Evolutionary conservation across 257 asterid genomes (phyloP).

Genomic region (Marsdenia floribunda): DNA sequence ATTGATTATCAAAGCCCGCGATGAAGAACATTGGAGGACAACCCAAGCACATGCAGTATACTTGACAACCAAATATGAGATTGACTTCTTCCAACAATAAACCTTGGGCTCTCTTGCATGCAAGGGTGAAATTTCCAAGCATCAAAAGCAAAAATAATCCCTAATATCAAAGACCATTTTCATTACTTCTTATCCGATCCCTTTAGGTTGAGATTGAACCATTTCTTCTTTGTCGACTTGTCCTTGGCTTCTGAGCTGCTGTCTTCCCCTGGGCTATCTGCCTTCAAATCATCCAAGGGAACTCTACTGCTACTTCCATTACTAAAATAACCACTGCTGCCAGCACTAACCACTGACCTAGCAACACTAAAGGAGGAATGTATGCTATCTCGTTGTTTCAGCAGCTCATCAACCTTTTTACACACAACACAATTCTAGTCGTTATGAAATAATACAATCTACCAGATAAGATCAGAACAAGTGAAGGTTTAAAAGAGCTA

Average conservation of each 20-base stretch:
- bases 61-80: constrained; percentile 22
- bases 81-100: constrained; percentile 20
- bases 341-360: constrained; percentile 41
- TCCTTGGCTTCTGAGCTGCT: constrained; percentile 91
- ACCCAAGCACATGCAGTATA: constrained; percentile 14
- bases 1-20: constrained; percentile 5
- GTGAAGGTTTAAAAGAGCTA: neutral
- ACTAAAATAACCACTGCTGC: constrained; percentile 69
- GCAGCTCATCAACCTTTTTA: constrained; percentile 87
- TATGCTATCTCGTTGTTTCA: constrained; percentile 79
- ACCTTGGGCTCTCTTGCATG: constrained; percentile 18
- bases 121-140: constrained; percentile 22
- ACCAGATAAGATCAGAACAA: constrained; percentile 2
- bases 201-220: constrained; percentile 85
- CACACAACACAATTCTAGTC: neutral
- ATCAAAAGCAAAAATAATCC: constrained; percentile 14
- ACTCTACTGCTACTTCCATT: constrained; percentile 79
- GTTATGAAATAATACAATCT: neutral
- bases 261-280: constrained; percentile 78
- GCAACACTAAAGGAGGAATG: constrained; percentile 80
- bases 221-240: constrained; percentile 67
- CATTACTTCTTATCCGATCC: constrained; percentile 60
- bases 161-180: neutral
- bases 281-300: constrained; percentile 51
- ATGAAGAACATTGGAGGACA: constrained; percentile 13